Base-by-base conservation (phyloP, 176 grass and related monocot species). In the Chloris gayana region DNA sequence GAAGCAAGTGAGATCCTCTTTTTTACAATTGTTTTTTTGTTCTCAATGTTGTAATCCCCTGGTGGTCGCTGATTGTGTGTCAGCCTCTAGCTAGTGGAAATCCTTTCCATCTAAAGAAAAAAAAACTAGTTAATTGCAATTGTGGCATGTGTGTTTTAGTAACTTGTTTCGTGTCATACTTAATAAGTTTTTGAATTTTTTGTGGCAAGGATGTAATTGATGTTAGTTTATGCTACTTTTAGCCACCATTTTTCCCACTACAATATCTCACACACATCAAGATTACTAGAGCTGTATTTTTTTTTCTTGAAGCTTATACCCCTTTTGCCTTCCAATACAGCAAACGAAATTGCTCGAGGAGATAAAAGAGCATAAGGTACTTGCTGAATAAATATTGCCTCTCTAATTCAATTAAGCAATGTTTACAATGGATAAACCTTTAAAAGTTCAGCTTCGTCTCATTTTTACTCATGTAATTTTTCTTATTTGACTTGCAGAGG, bases 291-390 rank as follows among this genome's bases (percentile, higher is more conserved):
- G 70, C 69, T 64, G 42, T 42, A 57, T 75, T 80, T 74, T 15
- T 13, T 84, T 45, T 75, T 85, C 17, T 45, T 9, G 22, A 83
- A 72, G 19, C 72, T 89, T 72, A 85, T 65, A n/a, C 27, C 47
- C 64, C 65, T 46, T 89, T 70, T 63, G 25, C 45, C 33, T 81
- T 79, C 50, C 10, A 67, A 82, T 82, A 82, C 92, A 98, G 95
- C 85, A 82, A 82, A 34, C 79, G 85, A 80, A 87, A 65, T 87
- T 93, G 49, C 8, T 93, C n/a, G 71, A 76, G 81, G 88, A 98
- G 91, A 87, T 95, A 87, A 80, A 77, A 76, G 88, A 87, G 72
- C 69, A 93, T 63, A 91, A 92, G 90, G 95, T 95, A 81, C 72
- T 35, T 54, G 18, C 1, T 17, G 39, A 69, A 72, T 38, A 57